These are phyloP conservation scores for Chalciporus sp. DNA, from an alignment of 1,284 basidiomycete genomes.

Conservation along the genomic window DNA sequence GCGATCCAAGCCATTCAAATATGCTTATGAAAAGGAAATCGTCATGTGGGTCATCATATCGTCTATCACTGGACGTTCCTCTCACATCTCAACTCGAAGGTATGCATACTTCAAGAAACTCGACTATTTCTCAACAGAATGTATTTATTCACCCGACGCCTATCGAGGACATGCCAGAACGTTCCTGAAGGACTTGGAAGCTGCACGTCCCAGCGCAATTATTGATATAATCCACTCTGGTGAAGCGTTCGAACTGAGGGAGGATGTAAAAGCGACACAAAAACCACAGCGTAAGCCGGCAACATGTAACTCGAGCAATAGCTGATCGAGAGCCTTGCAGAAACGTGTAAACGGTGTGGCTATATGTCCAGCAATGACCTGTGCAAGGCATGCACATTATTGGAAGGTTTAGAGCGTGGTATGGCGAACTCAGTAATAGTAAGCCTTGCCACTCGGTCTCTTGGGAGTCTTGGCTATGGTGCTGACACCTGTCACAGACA, in stretches of 20 bases:
- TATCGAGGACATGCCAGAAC: constrained; percentile 95
- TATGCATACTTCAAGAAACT: constrained; percentile 99
- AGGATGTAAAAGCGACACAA: constrained; percentile 75
- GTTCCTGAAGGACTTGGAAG: constrained; percentile 96
- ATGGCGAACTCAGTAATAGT: constrained; percentile 70
- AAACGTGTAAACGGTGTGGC: constrained; percentile 86
- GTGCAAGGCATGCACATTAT: constrained; percentile 90
- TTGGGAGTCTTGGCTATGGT: too few relatives aligned
- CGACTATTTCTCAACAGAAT: constrained; percentile 99
- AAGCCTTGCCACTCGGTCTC: constrained; percentile 33
- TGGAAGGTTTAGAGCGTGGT: constrained; percentile 90
- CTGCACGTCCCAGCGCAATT: constrained; percentile 90
- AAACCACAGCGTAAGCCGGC: constrained; percentile 72
- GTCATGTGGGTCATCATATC: constrained; percentile 73
- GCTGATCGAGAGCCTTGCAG: constrained; percentile 42
- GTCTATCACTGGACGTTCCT: background rate
- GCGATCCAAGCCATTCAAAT: constrained; percentile 98
- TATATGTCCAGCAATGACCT: constrained; percentile 92
- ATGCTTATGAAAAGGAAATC: constrained; percentile 99
- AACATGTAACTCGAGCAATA: background rate
- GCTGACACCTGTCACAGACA: constrained; percentile 43
- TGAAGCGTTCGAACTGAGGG: constrained; percentile 82
- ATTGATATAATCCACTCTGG: constrained; percentile 98
- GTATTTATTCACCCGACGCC: constrained; percentile 98
- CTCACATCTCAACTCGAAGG: constrained; percentile 46